Evolutionary conservation across 225 moss, liverwort and hornwort species (phyloP), one percentile per base, ranked within the genome.

Genomic region (Pleurozium schreberi): DNA sequence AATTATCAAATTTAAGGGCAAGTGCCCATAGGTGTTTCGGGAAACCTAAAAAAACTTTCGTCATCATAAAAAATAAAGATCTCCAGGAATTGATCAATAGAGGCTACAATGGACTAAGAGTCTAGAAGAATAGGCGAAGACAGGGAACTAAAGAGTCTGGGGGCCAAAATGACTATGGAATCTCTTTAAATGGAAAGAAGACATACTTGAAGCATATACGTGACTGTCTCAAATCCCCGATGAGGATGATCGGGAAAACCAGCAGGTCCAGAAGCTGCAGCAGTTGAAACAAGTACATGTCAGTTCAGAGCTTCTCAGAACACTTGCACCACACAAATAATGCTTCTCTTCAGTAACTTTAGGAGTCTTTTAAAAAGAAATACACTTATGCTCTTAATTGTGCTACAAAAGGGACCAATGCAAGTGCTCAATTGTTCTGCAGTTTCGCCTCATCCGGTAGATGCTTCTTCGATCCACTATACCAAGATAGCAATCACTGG

Each of bases 211-310:
- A 96, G 90, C 96, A 98, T 95, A 90, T 98, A 98, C 8, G 98
- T 90, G 57, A 98, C 98, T 9, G 98, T 98, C 87, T 98, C 96
- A 87, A 98, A 98, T 18, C 98, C 98, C 83, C 96, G 95, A 93
- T 98, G 98, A 65, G 98, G 98, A 90, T 98, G 98, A 87, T 98
- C 96, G 59, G 98, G 98, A 90, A 98, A 98, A 84, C 98, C 98
- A 84, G 94, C 96, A 83, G 96, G 96, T 55, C 96, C 95, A 88
- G 95, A 87, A 69, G 96, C 98, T 96, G 95, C 95, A 92, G 33
- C 28, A 89, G 20, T 42, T 57, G 23, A 78, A 82, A 59, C 45
- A 84, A 80, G 53, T 42, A 70, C 45, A 73, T 53, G 40, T 91
- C 83, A 93, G 78, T 53, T 49, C 43, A 63, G 47, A 59, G 31